These are phyloP conservation scores for Brassica carinata DNA, from an alignment of 345 rosid genomes.

Conservation along the genomic window DNA sequence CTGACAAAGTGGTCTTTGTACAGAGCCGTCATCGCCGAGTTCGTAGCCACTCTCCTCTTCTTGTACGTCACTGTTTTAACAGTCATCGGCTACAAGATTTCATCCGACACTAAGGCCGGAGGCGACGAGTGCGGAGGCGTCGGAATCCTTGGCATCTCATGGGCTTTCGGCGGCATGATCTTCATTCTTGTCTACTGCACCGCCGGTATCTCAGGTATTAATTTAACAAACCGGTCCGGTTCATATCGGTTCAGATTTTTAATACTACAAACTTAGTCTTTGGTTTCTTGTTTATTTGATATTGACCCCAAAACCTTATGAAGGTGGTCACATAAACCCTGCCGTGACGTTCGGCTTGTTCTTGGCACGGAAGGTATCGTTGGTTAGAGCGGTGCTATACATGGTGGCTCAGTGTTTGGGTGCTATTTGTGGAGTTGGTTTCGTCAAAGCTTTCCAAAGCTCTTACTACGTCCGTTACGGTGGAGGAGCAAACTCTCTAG, in stretches of 20 bases:
- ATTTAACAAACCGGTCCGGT: background rate
- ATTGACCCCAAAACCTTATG: background rate
- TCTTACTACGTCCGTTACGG: conserved; percentile 54
- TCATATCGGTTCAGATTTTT: background rate
- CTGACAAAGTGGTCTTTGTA: conserved; percentile 56
- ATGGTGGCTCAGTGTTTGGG: conserved; percentile 73
- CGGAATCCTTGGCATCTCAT: conserved; percentile 64
- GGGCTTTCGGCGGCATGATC: conserved; percentile 83
- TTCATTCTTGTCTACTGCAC: conserved; percentile 72
- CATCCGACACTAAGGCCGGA: conserved; percentile 24
- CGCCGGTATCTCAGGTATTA: conserved; percentile 66
- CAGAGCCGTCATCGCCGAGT: conserved; percentile 66
- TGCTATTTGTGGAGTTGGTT: conserved; percentile 64
- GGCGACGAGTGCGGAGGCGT: conserved; percentile 54
- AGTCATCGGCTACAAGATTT: conserved; percentile 62
- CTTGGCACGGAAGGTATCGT: conserved; percentile 62
- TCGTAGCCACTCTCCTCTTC: conserved; percentile 64
- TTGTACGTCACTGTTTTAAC: conserved; percentile 66
- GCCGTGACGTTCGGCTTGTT: conserved; percentile 72
- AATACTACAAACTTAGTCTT: background rate
- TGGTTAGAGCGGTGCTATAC: conserved; percentile 60
- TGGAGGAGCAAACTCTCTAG: conserved; percentile 62
- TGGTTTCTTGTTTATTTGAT: background rate
- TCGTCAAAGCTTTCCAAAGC: conserved; percentile 62
- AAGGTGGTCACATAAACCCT: conserved; percentile 77